Evolutionary conservation across 345 rosid species (phyloP).

Genomic region (Brassica rapa): DNA sequence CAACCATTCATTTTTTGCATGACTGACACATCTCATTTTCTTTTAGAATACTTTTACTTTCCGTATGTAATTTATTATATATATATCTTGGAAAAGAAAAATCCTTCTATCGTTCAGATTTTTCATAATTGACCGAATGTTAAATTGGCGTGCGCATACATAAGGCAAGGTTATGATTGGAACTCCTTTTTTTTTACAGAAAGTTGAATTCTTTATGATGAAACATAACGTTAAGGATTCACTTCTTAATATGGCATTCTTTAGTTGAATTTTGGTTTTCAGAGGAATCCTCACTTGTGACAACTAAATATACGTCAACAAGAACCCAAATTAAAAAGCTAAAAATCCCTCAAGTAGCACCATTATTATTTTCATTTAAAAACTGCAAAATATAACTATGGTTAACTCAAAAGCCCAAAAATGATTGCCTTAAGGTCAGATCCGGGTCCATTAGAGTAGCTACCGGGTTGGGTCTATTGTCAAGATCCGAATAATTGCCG

Average conservation of each 20-base stretch:
- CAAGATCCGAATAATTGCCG: too few relatives aligned
- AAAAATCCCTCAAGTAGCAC: too few relatives aligned
- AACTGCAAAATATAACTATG: too few relatives aligned
- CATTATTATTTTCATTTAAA: too few relatives aligned
- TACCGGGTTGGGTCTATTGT: too few relatives aligned
- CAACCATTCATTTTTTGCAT: constrained; percentile 34
- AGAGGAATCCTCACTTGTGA: background rate
- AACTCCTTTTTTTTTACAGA: background rate
- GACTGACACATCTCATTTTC: constrained; percentile 40
- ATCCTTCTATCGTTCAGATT: background rate
- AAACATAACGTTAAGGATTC: background rate
- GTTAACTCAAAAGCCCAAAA: too few relatives aligned
- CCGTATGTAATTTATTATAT: background rate
- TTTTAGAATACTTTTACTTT: background rate
- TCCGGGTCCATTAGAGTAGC: too few relatives aligned
- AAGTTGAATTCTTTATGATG: background rate
- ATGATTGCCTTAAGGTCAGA: too few relatives aligned
- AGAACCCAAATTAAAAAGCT: background rate
- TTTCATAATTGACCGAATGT: background rate
- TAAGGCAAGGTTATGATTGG: constrained; percentile 4
- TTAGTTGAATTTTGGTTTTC: background rate
- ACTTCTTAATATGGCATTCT: background rate
- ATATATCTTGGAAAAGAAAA: background rate
- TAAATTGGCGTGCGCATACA: constrained; percentile 21
- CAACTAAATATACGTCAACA: background rate